These are phyloP conservation scores for Colletotrichum godetiae DNA, from an alignment of 2,329 filamentous ascomycete genomes.

Conservation along the genomic window DNA sequence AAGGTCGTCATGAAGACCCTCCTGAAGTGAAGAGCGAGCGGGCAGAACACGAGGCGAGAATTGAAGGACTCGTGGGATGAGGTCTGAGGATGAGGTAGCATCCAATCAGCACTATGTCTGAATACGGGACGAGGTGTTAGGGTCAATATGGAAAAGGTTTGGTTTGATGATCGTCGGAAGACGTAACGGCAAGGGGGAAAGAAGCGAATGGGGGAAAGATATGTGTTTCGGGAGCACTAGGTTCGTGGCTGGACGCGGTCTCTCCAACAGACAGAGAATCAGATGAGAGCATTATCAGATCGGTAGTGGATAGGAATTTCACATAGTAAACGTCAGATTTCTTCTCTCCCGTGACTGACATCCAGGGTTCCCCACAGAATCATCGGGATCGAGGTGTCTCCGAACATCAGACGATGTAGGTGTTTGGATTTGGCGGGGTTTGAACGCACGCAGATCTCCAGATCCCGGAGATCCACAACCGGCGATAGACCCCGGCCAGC, in stretches of 20 bases:
- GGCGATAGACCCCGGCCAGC: constrained; percentile 5
- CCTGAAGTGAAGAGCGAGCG: neutral
- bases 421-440: constrained; percentile 21
- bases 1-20: neutral
- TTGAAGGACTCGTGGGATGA: neutral
- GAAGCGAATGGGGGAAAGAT: neutral
- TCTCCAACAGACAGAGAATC: neutral
- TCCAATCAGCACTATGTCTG: neutral
- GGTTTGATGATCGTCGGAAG: neutral
- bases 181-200: neutral
- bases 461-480: constrained; percentile 27
- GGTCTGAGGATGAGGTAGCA: neutral
- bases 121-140: neutral
- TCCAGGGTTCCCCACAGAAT: neutral
- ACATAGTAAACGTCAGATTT: neutral
- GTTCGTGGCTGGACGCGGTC: neutral
- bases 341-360: neutral
- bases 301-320: neutral
- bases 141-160: neutral
- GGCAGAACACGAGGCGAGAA: neutral
- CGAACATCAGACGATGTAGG: constrained; percentile 25
- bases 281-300: neutral
- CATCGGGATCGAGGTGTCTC: constrained; percentile 3
- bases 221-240: neutral
- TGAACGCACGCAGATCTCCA: constrained; percentile 17